phyloP scores from a whole-genome alignment of 768 basidiomycete genomes.

The Agrocybe praecox region DNA sequence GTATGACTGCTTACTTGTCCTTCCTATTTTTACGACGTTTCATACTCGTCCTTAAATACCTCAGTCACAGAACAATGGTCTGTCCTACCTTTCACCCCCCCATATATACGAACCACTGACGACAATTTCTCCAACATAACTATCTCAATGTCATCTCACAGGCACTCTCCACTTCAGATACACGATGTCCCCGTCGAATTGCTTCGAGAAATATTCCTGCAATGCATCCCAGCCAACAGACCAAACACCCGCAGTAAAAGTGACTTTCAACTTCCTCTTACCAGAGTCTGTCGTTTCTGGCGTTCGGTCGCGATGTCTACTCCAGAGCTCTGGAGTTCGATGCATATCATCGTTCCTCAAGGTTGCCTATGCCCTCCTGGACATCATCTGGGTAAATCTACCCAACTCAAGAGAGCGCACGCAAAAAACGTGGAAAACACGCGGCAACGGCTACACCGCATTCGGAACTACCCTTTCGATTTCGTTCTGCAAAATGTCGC shows the following conservation, averaged over 20 bases:
- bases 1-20: no score
- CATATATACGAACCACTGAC: no score
- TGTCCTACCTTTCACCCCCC: no score
- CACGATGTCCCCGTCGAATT: neutral
- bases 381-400: neutral
- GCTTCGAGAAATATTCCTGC: neutral
- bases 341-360: neutral
- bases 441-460: neutral
- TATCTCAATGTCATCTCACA: no score
- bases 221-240: neutral
- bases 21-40: no score
- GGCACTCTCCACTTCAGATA: neutral
- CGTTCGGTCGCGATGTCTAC: neutral
- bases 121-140: no score
- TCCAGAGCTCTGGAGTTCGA: neutral
- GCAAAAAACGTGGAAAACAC: neutral
- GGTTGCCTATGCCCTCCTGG: neutral
- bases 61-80: no score
- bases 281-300: neutral
- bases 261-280: neutral
- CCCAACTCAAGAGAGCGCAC: neutral
- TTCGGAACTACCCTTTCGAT: neutral
- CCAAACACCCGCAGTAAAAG: neutral
- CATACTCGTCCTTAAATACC: no score
- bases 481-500: neutral